Conservation (phyloP, 108 stramenopile species). For the Conticribra guillardii region DNA sequence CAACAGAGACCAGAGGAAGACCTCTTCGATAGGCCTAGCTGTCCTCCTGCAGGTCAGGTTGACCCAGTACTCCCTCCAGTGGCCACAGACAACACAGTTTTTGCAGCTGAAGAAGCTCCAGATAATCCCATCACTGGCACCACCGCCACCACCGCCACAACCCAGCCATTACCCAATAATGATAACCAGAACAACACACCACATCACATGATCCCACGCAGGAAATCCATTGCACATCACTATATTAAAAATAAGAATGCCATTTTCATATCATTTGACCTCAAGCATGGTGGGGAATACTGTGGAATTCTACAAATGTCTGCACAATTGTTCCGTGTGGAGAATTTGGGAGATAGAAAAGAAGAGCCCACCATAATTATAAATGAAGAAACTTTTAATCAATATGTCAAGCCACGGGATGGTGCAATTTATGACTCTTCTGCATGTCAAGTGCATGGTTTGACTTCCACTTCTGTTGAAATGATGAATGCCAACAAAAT, state of each 20-base stretch:
- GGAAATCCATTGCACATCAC: neutral
- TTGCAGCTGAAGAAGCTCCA: no score
- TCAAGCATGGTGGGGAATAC: neutral
- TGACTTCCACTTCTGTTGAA: neutral
- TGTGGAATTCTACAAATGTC: slow-evolving; percentile 11
- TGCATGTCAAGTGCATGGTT: neutral
- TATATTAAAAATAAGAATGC: neutral
- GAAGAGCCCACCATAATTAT: neutral
- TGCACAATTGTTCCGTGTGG: neutral
- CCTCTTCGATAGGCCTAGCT: no score
- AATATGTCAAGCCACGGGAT: slow-evolving; percentile 5
- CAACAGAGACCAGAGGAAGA: no score
- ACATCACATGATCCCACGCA: neutral
- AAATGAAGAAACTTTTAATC: slow-evolving; percentile 1
- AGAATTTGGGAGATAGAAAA: neutral
- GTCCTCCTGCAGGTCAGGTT: no score
- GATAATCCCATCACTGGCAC: no score
- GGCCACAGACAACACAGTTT: no score
- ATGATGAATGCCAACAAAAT: neutral
- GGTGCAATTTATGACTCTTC: neutral
- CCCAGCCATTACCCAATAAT: no score
- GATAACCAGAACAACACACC: no score
- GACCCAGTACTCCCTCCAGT: no score
- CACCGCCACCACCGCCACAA: no score
- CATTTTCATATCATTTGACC: neutral